phyloP scores from a whole-genome alignment of 1,139 yeast species.

The Sugiyamaella pinicola region DNA sequence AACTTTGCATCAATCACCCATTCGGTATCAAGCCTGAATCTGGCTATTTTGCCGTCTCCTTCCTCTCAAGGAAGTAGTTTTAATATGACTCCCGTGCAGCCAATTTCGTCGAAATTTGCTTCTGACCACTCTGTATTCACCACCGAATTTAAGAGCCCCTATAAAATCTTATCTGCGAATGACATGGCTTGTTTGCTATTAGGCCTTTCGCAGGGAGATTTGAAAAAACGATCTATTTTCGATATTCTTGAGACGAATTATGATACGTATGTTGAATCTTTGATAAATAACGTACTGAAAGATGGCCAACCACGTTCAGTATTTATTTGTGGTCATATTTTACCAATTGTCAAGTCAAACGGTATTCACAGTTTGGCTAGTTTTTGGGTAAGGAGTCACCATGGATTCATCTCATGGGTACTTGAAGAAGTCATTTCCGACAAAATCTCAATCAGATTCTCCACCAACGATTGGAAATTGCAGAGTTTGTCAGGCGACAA shows the following conservation, averaged over 20 bases:
- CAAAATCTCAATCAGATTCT: constrained; percentile 63
- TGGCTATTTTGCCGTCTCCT: constrained; percentile 22
- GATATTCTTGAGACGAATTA: constrained; percentile 79
- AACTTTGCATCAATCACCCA: constrained; percentile 23
- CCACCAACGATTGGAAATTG: constrained; percentile 35
- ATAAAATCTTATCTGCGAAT: constrained; percentile 80
- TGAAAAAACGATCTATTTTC: constrained; percentile 64
- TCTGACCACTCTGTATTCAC: constrained; percentile 68
- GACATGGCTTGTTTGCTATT: constrained; percentile 87
- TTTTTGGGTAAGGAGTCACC: constrained; percentile 74
- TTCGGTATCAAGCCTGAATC: constrained; percentile 30
- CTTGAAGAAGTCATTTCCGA: constrained; percentile 88
- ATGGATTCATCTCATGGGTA: constrained; percentile 73
- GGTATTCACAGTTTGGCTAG: constrained; percentile 43
- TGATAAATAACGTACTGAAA: constrained; percentile 12
- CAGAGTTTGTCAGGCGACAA: constrained; percentile 28
- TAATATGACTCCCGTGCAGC: constrained; percentile 33
- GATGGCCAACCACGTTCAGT: constrained; percentile 35
- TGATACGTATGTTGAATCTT: constrained; percentile 25
- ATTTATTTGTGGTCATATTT: constrained; percentile 58
- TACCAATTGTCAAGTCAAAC: constrained; percentile 52
- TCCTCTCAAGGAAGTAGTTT: constrained; percentile 19
- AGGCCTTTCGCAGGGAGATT: constrained; percentile 70
- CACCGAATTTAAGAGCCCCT: constrained; percentile 72
- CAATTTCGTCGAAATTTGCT: constrained; percentile 38